Base-by-base conservation (phyloP, 352 stramenopile genomes). In the Phytophthora quininea region DNA sequence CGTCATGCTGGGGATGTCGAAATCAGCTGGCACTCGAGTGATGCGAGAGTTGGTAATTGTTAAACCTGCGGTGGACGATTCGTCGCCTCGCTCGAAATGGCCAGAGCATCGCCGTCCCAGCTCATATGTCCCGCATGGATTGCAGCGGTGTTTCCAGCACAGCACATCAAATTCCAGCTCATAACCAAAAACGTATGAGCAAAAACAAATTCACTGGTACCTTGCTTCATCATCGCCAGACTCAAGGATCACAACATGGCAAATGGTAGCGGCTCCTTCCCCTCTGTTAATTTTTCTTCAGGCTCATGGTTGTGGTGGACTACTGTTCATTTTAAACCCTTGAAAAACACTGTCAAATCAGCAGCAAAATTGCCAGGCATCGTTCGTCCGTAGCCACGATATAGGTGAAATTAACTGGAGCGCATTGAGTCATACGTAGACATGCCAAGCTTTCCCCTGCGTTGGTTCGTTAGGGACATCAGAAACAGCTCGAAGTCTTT, bases 121-220 rank as follows among this genome's bases (percentile, higher is more conserved):
- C 47, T 56, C 3, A 63, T 45, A 50, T 71, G 64, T 3, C 31
- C 51, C 4, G 11, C 55, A 32, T 53, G 48, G 19, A 64, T 64
- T 42, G 54, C 52, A 31, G 45, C 38, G 3, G 54, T 55, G 31
- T 64, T 64, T 2, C 54, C 31, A 7, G 62, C 35, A 15, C 62
- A 38, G 27, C 48, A 69, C 62, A 69, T 69, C 4, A 64, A 27
- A 55, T 69, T 64, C 62, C 62, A 60, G 2, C 37, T 59, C 11
- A 69, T 33, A 4, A 55, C 3, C 2, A 64, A 15, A 45, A 57
- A 62, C 33, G 19, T 42, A 35, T 62, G 46, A 27, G 53, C 45
- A 37, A 69, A 64, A 55, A 60, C 12, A 54, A 46, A 59, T 40
- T 63, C 37, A 8, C 48, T 19, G 9, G 27, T 35, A 8, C 37